These are phyloP conservation scores for Trichosporon inkin DNA, from an alignment of 1,284 basidiomycete genomes.

Conservation along the genomic window DNA sequence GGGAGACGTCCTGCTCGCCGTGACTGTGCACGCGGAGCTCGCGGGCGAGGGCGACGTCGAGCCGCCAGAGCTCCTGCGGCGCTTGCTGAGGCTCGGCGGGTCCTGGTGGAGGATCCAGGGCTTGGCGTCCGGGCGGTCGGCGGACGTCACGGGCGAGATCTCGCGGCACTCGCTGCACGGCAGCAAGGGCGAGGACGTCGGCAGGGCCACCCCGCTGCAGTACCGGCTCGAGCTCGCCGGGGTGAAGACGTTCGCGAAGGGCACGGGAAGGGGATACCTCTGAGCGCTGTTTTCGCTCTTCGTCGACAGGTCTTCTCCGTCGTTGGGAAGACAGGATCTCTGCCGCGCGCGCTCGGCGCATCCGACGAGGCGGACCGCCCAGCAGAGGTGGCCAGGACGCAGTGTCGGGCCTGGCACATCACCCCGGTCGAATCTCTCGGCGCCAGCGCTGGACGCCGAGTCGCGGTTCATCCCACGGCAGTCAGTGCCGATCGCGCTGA, in stretches of 20 bases:
- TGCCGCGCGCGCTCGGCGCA: no score
- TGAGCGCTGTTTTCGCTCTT: conserved; percentile 12
- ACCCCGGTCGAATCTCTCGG: no score
- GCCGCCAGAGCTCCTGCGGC: conserved; percentile 26
- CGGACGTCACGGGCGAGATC: conserved; percentile 47
- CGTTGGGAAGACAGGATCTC: no score
- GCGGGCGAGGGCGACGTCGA: conserved; percentile 9
- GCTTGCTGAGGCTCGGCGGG: conserved; percentile 30
- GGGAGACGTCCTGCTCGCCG: conserved; percentile 24
- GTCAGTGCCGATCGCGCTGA: no score
- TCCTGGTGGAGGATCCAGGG: conserved; percentile 45
- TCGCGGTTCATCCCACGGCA: no score
- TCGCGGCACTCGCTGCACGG: not conserved
- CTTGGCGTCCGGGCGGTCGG: conserved; percentile 41
- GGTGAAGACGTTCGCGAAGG: conserved; percentile 49
- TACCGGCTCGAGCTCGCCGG: conserved; percentile 44
- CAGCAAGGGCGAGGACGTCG: not conserved
- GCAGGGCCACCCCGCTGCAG: conserved; percentile 38
- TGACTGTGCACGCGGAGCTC: conserved; percentile 38
- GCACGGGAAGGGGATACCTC: conserved; percentile 49
- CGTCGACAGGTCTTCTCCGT: not conserved
- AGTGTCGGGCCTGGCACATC: no score
- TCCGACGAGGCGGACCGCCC: no score
- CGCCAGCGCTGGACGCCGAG: no score
- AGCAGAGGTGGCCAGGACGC: no score